These are phyloP conservation scores for Komagataella ulmi DNA, from an alignment of 805 yeast genomes.

Conservation along the genomic window DNA sequence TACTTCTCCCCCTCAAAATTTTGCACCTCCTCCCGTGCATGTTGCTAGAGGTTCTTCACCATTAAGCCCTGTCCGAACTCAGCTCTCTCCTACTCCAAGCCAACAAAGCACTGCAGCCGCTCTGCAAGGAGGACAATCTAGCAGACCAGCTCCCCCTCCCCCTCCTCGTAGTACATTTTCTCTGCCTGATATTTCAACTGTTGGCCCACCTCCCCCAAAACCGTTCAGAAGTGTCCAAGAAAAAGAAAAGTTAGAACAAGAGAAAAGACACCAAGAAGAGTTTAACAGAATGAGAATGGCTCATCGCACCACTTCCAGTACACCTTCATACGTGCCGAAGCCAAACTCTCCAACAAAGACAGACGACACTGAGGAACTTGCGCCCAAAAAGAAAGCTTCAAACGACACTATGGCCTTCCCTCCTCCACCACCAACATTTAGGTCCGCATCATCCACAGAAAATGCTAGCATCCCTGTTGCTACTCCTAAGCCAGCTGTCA, in stretches of 20 bases:
- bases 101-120: background rate
- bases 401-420: background rate
- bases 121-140: background rate
- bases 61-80: background rate
- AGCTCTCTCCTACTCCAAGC: background rate
- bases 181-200: conserved; percentile 13
- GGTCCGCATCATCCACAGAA: background rate
- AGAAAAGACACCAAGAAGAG: background rate
- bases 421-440: background rate
- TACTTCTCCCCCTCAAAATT: background rate
- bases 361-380: background rate
- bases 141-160: background rate
- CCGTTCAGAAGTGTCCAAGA: conserved; percentile 7
- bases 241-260: background rate
- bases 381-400: background rate
- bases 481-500: background rate
- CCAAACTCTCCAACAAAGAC: background rate
- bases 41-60: conserved; percentile 9
- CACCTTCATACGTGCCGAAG: background rate
- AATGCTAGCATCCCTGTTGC: background rate
- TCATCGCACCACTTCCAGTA: background rate
- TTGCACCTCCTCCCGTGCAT: conserved; percentile 27
- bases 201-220: conserved; percentile 34
- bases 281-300: background rate
- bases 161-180: background rate